These are phyloP conservation scores for Bacidia rubella DNA, from an alignment of 495 filamentous ascomycete genomes.

Conservation along the genomic window DNA sequence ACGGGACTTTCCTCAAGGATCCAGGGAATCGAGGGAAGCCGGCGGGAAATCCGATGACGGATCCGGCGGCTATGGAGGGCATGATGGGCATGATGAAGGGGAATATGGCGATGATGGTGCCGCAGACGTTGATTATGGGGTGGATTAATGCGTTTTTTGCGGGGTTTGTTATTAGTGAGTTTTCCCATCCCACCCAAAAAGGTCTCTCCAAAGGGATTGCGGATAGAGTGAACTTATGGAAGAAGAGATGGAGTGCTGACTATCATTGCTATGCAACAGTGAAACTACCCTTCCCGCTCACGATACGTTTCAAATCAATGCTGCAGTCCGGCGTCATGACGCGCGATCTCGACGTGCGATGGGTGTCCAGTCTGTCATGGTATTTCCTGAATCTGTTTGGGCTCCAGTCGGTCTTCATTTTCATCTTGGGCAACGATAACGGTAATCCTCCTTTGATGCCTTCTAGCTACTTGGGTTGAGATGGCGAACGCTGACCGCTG, in stretches of 20 bases:
- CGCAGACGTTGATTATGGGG: conserved; percentile 96
- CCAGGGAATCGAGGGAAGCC: conserved; percentile 74
- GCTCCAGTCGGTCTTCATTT: conserved; percentile 94
- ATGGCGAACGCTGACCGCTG: conserved; percentile 10
- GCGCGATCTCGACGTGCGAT: conserved; percentile 87
- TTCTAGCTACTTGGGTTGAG: neutral
- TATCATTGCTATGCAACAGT: conserved; percentile 38
- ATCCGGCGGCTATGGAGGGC: conserved; percentile 95
- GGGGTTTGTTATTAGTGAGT: conserved; percentile 89
- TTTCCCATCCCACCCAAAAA: neutral
- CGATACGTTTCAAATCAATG: conserved; percentile 98
- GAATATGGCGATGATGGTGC: conserved; percentile 99
- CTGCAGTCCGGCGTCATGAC: conserved; percentile 92
- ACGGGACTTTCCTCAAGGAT: conserved; percentile 77
- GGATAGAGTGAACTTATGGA: neutral
- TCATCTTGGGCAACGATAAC: conserved; percentile 90
- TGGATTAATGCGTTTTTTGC: conserved; percentile 99
- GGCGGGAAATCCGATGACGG: conserved; percentile 86
- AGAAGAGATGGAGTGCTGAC: neutral
- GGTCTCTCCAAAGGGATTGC: neutral
- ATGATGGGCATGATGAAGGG: conserved; percentile 99
- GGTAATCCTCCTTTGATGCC: conserved; percentile 35
- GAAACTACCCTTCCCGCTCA: conserved; percentile 96
- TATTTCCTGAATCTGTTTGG: conserved; percentile 97
- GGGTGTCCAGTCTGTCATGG: conserved; percentile 97